phyloP scores from a whole-genome alignment of 768 basidiomycete genomes.

The Cantharellus cinnabarinus region DNA sequence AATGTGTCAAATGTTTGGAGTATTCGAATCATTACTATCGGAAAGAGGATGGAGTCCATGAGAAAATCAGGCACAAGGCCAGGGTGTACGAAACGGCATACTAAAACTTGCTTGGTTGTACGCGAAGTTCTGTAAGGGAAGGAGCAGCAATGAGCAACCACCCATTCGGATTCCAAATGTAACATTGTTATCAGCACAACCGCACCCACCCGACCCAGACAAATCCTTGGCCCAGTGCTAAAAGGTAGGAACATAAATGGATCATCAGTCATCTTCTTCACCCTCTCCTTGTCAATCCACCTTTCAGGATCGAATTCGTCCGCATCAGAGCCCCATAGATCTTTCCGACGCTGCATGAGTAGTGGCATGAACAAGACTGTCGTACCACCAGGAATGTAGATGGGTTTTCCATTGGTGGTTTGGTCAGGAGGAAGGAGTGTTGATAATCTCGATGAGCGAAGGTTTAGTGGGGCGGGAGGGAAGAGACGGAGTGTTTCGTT shows the following conservation, averaged over 20 bases:
- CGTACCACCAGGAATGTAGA: constrained; percentile 6
- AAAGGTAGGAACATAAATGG: not conserved
- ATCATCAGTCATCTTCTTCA: not conserved
- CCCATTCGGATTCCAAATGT: no score
- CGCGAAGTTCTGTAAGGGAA: constrained; percentile 4
- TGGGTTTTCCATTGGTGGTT: not conserved
- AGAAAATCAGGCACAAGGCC: not conserved
- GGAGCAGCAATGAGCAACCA: no score
- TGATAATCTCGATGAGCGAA: not conserved
- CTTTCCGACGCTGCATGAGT: constrained; percentile 13
- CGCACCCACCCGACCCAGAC: constrained; percentile 6
- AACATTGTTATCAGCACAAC: not conserved
- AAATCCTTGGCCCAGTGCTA: constrained; percentile 1
- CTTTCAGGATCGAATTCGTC: constrained; percentile 16
- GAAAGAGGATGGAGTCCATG: not conserved
- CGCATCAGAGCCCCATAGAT: constrained; percentile 18
- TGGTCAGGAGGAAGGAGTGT: not conserved
- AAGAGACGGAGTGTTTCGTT: constrained; percentile 18
- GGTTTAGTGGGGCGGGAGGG: constrained; percentile 14
- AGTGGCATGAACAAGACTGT: constrained; percentile 1
- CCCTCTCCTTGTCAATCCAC: constrained; percentile 12
- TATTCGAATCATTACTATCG: not conserved
- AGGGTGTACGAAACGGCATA: not conserved
- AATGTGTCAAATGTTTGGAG: constrained; percentile 6
- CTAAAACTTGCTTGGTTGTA: constrained; percentile 9